Conservation (phyloP, 2,329 filamentous ascomycete species). For the Aspergillus thermomutatus region DNA sequence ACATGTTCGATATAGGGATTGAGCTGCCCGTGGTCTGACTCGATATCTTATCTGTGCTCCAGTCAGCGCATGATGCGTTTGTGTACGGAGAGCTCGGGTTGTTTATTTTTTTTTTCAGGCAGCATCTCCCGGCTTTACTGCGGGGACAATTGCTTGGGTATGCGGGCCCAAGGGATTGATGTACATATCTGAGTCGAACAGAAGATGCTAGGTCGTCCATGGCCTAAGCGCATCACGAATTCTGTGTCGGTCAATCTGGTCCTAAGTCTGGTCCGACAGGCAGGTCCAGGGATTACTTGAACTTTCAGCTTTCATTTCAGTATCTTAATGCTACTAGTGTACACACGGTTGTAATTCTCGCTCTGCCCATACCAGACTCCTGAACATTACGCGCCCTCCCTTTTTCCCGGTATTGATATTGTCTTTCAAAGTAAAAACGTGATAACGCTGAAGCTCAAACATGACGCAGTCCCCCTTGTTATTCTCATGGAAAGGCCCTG, state of each 20-base stretch:
- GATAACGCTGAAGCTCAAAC: not conserved
- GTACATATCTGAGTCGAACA: not conserved
- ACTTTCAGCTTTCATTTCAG: not conserved
- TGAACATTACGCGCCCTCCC: not conserved
- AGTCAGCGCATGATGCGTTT: not conserved
- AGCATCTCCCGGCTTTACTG: not conserved
- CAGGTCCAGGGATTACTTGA: not conserved
- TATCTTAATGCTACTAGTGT: not conserved
- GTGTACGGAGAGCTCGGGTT: not conserved
- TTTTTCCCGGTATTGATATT: not conserved
- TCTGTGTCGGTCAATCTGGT: no score
- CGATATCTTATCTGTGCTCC: not conserved
- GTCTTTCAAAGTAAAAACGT: not conserved
- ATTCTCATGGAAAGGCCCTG: not conserved
- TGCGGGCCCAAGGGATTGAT: not conserved
- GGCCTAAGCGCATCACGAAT: no score
- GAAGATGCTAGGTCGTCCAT: not conserved
- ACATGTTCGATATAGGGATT: not conserved
- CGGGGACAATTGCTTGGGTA: not conserved
- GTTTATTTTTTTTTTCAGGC: not conserved
- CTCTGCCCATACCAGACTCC: not conserved
- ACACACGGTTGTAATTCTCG: not conserved
- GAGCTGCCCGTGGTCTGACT: not conserved
- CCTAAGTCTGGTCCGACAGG: not conserved
- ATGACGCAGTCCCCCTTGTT: not conserved